Evolutionary conservation across 306 rosid species (phyloP), one percentile per base, ranked within the genome.

Genomic region (Canavalia gladiata): DNA sequence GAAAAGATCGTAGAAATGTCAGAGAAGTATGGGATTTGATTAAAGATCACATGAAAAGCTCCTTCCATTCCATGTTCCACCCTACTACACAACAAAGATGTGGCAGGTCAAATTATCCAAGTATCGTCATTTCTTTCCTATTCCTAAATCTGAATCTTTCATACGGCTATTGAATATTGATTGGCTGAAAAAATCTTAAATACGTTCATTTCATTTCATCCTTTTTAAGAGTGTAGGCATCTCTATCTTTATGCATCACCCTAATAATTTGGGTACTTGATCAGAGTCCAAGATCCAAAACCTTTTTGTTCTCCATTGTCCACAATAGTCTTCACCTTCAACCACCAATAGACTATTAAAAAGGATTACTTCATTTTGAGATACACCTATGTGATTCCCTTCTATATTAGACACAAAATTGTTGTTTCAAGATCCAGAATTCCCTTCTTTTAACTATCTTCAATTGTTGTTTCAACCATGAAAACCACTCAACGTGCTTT

Each of bases 1-100:
- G 82, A 64, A 69, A 66, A 85, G 63, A 72, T 81, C 80, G 82
- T 72, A 86, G 68, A 82, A 79, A 76, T 86, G 86, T 84, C 87
- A 85, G 84, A 75, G 51, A 84, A 80, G 86, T 76, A 82, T 77
- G 55, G 75, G 73, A 83, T 65, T 85, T 70, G 78, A 82, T 81
- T 79, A 73, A 86, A 74, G 68, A 84, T 88, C 95, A 89, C 97
- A 90, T 89, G 95, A 88, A 74, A 76, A 57, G 84, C 86, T 82
- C 89, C 84, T 87, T 83, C 88, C 82, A 80, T 79, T 87, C 94
- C 88, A 84, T 76, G 94, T 87, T 85, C 79, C 64, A 69, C 69
- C 79, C 70, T 49, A 75, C 84, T 42, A 79, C 42, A 87, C 56
- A 82, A 90, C 90, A 86, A 83, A 81, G 28, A 60, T 63, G 81